phyloP scores from a whole-genome alignment of 1,139 yeast species.

The Yamadazyma kanchanaburiensis region DNA sequence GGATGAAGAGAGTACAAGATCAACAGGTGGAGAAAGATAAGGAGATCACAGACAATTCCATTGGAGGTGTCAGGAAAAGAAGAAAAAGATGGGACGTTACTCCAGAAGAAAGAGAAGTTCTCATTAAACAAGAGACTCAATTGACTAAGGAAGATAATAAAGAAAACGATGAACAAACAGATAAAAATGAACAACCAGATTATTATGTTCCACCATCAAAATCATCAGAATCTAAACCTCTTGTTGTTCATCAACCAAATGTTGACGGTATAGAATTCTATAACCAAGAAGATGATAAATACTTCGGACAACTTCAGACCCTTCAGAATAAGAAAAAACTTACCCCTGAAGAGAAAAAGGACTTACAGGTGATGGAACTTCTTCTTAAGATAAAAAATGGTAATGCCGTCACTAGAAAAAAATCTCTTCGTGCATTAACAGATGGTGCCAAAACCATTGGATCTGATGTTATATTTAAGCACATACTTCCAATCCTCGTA shows the following conservation, averaged over 20 bases:
- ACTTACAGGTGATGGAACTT: slow-evolving; percentile 59
- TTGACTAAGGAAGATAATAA: background rate
- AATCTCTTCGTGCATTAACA: slow-evolving; percentile 66
- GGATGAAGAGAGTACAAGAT: slow-evolving; percentile 5
- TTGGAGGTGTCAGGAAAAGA: slow-evolving; percentile 11
- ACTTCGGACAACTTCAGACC: slow-evolving; percentile 62
- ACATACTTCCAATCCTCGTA: slow-evolving; percentile 67
- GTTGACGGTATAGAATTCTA: slow-evolving; percentile 56
- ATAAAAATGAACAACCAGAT: background rate
- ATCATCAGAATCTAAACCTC: slow-evolving; percentile 8
- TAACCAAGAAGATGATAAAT: slow-evolving; percentile 67
- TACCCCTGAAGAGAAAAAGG: slow-evolving; percentile 53
- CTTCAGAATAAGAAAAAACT: slow-evolving; percentile 27
- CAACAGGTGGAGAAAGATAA: background rate
- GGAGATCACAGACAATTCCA: background rate
- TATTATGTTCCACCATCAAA: slow-evolving; percentile 2
- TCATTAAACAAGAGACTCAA: slow-evolving; percentile 6
- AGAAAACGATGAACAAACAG: background rate
- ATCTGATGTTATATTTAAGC: slow-evolving; percentile 63
- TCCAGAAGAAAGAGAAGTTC: slow-evolving; percentile 27
- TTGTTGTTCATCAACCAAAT: slow-evolving; percentile 40
- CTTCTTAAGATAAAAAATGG: slow-evolving; percentile 79
- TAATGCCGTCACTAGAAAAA: slow-evolving; percentile 59
- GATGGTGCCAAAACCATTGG: slow-evolving; percentile 68
- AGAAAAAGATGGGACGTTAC: slow-evolving; percentile 36